Evolutionary conservation across 179 eudicot genomes (phyloP), one percentile per base, ranked within the genome.

Genomic region (Pouteria campechiana): DNA sequence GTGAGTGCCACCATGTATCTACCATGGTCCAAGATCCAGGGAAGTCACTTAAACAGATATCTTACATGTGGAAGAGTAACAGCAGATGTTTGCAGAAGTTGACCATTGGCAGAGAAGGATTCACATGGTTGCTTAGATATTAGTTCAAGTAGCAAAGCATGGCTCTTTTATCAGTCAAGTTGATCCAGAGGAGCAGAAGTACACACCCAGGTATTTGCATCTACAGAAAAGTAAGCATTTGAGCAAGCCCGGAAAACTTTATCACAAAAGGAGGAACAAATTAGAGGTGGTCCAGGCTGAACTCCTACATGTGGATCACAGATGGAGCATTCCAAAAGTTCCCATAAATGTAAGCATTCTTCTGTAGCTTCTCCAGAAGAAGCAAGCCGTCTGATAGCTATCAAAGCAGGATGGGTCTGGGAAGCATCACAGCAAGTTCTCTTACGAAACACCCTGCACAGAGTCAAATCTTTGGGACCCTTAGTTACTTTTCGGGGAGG

Each of bases 331-430:
- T 86, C 98, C 50, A 90, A 57, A 12, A 81, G 34, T 60, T 90
- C 98, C 98, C 98, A 90, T 31, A 90, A 32, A 27, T 81, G 84
- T 58, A 86, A 56, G 69, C 98, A 90, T 47, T 90, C 96, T 54
- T 64, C 74, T 34, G 71, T 75, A 12, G 96, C 98, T 63, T 90
- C 96, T 48, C 98, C 98, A 24, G 83, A 57, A 50, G 76, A 68
- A 17, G 84, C 84, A 52, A 90, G 58, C 70, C 69, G 81, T 60
- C 98, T 69, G 41, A 82, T 55, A 42, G 90, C 41, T 13, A 82
- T 32, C 20, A 82, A 75, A 60, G 96, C 98, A 18, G 71, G 57
- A 67, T 79, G 96, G 12, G 98, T 86, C 56, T 90, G 95, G 51
- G 87, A 28, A 34, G 61, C 76, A 64, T 86, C 98, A 73, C 98